phyloP scores from a whole-genome alignment of 2,329 filamentous ascomycete genomes.

The Apiospora aurea region DNA sequence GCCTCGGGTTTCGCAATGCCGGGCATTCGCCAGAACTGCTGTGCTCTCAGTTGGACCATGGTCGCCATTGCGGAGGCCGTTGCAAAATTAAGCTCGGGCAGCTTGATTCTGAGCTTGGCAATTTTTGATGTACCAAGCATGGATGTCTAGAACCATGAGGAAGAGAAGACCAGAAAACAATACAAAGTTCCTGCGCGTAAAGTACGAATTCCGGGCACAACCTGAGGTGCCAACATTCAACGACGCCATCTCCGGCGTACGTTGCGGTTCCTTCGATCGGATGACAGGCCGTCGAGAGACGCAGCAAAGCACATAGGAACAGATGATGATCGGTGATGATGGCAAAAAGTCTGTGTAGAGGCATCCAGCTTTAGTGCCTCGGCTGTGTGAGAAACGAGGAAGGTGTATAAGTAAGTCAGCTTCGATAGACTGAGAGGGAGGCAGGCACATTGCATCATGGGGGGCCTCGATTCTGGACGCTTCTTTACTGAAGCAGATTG shows the following conservation, averaged over 20 bases:
- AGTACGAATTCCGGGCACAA: not conserved
- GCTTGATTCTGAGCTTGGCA: not conserved
- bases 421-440: not conserved
- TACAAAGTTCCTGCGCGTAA: not conserved
- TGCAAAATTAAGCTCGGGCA: not conserved
- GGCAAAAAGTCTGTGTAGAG: not conserved
- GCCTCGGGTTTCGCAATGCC: constrained; percentile 20
- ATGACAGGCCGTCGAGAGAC: not conserved
- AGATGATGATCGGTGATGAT: not conserved
- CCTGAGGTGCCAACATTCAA: not conserved
- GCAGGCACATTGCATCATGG: not conserved
- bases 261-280: not conserved
- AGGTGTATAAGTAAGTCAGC: not conserved
- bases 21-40: not conserved
- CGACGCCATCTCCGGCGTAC: not conserved
- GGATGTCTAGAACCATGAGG: not conserved
- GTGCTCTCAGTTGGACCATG: not conserved
- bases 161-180: not conserved
- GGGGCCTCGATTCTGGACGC: not conserved
- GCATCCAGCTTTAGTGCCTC: not conserved
- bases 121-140: too few relatives aligned
- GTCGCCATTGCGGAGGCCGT: not conserved
- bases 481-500: not conserved
- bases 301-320: not conserved
- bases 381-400: not conserved